Evolutionary conservation across 768 basidiomycete species (phyloP).

Genomic region (Punctularia strigosozonata): DNA sequence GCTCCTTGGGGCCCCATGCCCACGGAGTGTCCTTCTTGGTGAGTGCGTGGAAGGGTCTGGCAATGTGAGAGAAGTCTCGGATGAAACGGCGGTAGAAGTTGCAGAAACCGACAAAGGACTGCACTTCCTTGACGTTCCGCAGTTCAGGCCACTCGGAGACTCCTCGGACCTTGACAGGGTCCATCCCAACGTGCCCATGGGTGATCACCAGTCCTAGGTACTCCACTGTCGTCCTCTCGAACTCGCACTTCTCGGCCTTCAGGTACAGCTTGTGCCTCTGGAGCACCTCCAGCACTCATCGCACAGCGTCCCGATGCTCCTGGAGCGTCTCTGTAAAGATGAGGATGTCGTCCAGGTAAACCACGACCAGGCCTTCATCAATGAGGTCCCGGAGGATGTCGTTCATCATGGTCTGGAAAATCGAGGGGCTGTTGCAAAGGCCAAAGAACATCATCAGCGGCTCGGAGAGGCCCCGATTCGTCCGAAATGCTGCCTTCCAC

Average conservation of each 20-base stretch:
- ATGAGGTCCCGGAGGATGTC: slow-evolving; percentile 19
- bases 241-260: slow-evolving; percentile 10
- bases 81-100: slow-evolving; percentile 23
- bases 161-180: slow-evolving; percentile 13
- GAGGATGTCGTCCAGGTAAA: slow-evolving; percentile 35
- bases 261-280: background rate
- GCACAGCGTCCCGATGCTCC: background rate
- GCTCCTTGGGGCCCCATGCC: too few species aligned
- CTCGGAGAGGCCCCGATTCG: slow-evolving; percentile 14
- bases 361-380: slow-evolving; percentile 20
- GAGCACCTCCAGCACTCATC: background rate
- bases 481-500: slow-evolving; percentile 22
- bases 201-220: slow-evolving; percentile 13
- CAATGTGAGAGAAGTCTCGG: slow-evolving; percentile 6
- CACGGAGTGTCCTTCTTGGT: slow-evolving; percentile 1
- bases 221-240: slow-evolving; percentile 5
- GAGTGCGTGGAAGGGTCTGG: background rate
- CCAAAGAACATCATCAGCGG: slow-evolving; percentile 20
- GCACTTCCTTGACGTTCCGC: slow-evolving; percentile 11
- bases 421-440: slow-evolving; percentile 10
- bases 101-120: slow-evolving; percentile 18
- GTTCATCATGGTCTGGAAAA: slow-evolving; percentile 15
- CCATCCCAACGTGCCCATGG: slow-evolving; percentile 12
- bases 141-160: slow-evolving; percentile 17
- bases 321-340: slow-evolving; percentile 10